Evolutionary conservation across 208 protist species (phyloP), one percentile per base, ranked within the genome.

Genomic region (Trichomonas tenax): DNA sequence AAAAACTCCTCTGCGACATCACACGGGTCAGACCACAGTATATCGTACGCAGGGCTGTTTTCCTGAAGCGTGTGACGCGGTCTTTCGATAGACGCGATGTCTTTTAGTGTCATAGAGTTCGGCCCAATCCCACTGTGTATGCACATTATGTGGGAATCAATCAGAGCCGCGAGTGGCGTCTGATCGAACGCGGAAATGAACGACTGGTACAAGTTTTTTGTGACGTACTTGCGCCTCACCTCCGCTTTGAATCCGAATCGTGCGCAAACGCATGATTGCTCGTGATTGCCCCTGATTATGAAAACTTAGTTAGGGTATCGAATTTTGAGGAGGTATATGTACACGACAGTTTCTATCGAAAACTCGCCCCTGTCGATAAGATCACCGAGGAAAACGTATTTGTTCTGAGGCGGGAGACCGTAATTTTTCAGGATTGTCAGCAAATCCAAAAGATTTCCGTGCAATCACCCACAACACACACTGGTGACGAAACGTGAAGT

Each of bases 271-370:
- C 98, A 98, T 63, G 98, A 96, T 45, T 96, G 98, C 96, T 99
- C 98, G 97, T 99, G 98, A 96, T 99, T 99, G 14, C 98, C 98
- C 81, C 98, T 97, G 14, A 99, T 96, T 0, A 99, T 96, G 31
- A 98, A 98, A 63, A 99, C 98, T 63, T 97, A 96, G 41, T 98
- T 96, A 40, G 98, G 98, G 44, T 98, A 99, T 2, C 38, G 11
- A n/a, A 96, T 26, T 46, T 81, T 82, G 0, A 96, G 9, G 4
- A n/a, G 2, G 31, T 41, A 44, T 31, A 96, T 36, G 10, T 51
- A 82, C 0, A 40, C 26, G 46, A 96, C 10, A 14, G 41, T 49
- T 81, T 96, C 93, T n/a, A 81, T 46, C 36, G 49, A 82, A 81
- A 51, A 81, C n/a, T 82, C 9, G 2, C 93, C 93, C 31, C 93